Percentiles rank a stretch among this genome's conserved stretches.
Evolutionary conservation across 257 asterid genomes (phyloP).

Genomic region (Prunella vulgaris): DNA sequence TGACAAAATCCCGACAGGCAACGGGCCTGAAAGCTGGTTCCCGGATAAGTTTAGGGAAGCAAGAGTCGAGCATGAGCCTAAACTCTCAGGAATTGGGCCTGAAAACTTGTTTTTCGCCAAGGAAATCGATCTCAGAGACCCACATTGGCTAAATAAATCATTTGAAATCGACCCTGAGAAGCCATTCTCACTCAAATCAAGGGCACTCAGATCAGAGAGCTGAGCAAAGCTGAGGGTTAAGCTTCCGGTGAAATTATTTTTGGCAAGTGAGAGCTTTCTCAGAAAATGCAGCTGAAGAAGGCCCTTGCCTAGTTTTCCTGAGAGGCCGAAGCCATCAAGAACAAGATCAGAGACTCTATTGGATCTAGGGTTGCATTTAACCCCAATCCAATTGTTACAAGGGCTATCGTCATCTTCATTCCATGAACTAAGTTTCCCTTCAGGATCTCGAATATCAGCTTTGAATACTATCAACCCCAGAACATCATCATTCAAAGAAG

Average conservation of each 20-base stretch:
- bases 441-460: slow-evolving; percentile 78
- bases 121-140: slow-evolving; percentile 66
- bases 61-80: slow-evolving; percentile 68
- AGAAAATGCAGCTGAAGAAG: slow-evolving; percentile 77
- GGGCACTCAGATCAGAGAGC: slow-evolving; percentile 55
- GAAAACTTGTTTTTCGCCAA: slow-evolving; percentile 63
- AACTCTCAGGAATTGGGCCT: slow-evolving; percentile 71
- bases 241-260: slow-evolving; percentile 74
- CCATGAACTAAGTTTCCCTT: slow-evolving; percentile 72
- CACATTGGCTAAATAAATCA: slow-evolving; percentile 82
- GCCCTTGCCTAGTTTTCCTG: slow-evolving; percentile 88
- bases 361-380: slow-evolving; percentile 86
- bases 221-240: slow-evolving; percentile 63
- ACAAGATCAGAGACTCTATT: slow-evolving; percentile 84
- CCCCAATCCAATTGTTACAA: slow-evolving; percentile 74
- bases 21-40: slow-evolving; percentile 69
- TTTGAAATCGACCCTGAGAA: slow-evolving; percentile 52
- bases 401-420: slow-evolving; percentile 87
- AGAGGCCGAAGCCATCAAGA: slow-evolving; percentile 74
- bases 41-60: slow-evolving; percentile 65
- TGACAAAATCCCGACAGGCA: slow-evolving; percentile 69
- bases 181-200: slow-evolving; percentile 77
- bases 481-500: slow-evolving; percentile 86
- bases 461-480: slow-evolving; percentile 88
- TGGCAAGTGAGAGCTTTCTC: slow-evolving; percentile 60